These are phyloP conservation scores for Eremochloa ophiuroides DNA, from an alignment of 176 grass and related monocot species.

Conservation along the genomic window DNA sequence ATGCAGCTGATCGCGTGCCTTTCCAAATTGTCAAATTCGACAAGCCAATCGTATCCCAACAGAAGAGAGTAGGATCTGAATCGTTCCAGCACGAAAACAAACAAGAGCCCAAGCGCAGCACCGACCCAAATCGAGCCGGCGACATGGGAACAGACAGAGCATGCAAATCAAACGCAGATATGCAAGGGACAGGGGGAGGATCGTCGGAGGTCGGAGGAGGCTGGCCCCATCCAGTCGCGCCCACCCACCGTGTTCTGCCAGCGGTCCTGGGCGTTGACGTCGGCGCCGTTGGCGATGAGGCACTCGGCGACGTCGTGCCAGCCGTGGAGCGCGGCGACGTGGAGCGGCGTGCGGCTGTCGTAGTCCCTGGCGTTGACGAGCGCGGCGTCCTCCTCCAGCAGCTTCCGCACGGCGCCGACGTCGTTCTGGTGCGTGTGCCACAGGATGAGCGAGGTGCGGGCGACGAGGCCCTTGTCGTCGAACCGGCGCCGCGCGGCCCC, in stretches of 20 bases:
- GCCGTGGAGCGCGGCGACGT: constrained; percentile 89
- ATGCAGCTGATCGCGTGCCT: neutral
- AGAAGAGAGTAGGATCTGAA: neutral
- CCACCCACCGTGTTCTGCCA: constrained; percentile 96
- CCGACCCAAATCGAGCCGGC: neutral
- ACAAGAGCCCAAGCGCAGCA: neutral
- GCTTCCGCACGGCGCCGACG: constrained; percentile 66
- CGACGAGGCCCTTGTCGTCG: constrained; percentile 83
- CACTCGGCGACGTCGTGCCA: constrained; percentile 85
- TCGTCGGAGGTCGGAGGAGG: neutral
- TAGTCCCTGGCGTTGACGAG: constrained; percentile 96
- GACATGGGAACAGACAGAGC: neutral
- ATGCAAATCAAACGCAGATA: neutral
- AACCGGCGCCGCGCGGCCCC: constrained; percentile 47
- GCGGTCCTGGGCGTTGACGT: constrained; percentile 93
- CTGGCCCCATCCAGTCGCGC: neutral
- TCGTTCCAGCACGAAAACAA: neutral
- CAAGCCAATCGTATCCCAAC: neutral
- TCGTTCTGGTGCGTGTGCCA: constrained; percentile 99
- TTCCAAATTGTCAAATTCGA: neutral
- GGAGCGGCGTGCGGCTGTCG: constrained; percentile 94
- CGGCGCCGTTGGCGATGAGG: constrained; percentile 71
- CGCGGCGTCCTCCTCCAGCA: constrained; percentile 76
- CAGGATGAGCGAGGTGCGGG: constrained; percentile 91
- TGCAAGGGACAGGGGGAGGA: neutral